Base-by-base conservation (phyloP, 2,329 filamentous ascomycete species). In the Apiospora rasikravindrae region DNA sequence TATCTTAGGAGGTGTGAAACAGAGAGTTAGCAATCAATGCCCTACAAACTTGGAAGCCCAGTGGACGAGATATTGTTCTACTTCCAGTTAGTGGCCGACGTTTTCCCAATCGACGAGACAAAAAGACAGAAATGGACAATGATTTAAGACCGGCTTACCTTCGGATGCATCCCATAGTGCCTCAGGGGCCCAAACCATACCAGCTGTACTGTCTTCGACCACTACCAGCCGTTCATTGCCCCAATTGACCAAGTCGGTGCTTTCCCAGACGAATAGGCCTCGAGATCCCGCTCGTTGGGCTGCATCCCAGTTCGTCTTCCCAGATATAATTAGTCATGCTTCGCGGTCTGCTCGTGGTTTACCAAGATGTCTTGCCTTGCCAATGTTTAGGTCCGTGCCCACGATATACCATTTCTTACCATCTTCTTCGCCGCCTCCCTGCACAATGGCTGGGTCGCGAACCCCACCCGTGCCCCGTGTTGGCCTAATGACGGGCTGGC, bases 181-280 rank as follows among this genome's bases (percentile, higher is more conserved):
- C 69, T 87, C 85, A 0, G 88, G 88, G 0, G 88, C 88, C 88
- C 88, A 90, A 0, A 88, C 86, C 88, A 89, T 89, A 4, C 88
- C 88, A 0, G 87, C 88, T 4, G 83, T 85, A n/a, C 78, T 78
- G 71, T 88, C 84, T 74, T 89, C 87, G 14, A 89, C 87, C 0
- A 77, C 79, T 0, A 87, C 83, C 1, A 89, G 80, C 7, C 86
- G 80, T 76, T 88, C 86, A 16, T 80, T 79, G 14, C 75, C 81
- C 85, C 86, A 89, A 73, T 83, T 86, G 8, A 87, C 77, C 4
- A 89, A 78, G 70, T 89, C 86, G 0, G 82, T 85, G 73, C 82
- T 86, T 75, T 89, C 86, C 87, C 88, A 89, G 14, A 89, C 83
- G 68, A 88, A 87, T 71, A 90, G 88, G 5, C 85, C 83, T 37